Percentiles rank a stretch among this genome's conserved stretches.
phyloP scores from a whole-genome alignment of 257 asterid species.

The Solanum sparsipilum region DNA sequence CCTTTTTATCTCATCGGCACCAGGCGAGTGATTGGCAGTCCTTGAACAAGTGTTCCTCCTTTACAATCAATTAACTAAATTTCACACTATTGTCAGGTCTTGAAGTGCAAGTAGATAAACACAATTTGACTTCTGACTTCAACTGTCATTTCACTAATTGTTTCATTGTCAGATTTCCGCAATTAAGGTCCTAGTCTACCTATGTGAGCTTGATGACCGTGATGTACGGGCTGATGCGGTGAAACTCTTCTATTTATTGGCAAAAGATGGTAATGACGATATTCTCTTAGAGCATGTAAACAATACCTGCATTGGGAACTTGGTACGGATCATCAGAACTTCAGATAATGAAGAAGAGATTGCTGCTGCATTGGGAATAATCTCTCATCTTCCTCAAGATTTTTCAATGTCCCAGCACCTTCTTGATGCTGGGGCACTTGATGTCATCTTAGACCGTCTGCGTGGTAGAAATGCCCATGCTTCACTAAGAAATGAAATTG shows the following conservation, averaged over 20 bases:
- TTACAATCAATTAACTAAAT: not conserved
- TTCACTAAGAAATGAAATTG: conserved; percentile 11
- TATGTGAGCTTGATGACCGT: conserved; percentile 24
- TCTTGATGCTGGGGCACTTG: conserved; percentile 19
- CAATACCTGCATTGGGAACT: conserved; percentile 10
- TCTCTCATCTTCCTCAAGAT: conserved; percentile 24
- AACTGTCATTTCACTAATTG: not conserved
- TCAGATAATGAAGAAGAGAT: conserved; percentile 18
- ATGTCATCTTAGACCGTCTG: conserved; percentile 22
- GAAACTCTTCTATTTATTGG: conserved; percentile 21
- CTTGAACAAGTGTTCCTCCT: not conserved
- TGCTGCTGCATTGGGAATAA: conserved; percentile 29
- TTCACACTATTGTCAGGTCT: not conserved
- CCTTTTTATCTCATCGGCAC: not conserved
- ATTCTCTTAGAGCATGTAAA: conserved; percentile 24
- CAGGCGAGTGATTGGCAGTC: not conserved
- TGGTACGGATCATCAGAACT: conserved; percentile 23
- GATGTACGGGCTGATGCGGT: conserved; percentile 27
- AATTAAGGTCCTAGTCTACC: conserved; percentile 28
- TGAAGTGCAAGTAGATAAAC: not conserved
- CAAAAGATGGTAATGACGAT: conserved; percentile 26
- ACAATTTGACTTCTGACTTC: not conserved
- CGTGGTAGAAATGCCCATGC: conserved; percentile 6
- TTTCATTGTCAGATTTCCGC: conserved; percentile 26
- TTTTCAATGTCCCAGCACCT: conserved; percentile 10